Evolutionary conservation across 495 filamentous ascomycete genomes (phyloP), one percentile per base, ranked within the genome.

Genomic region (Daldinia childiae): DNA sequence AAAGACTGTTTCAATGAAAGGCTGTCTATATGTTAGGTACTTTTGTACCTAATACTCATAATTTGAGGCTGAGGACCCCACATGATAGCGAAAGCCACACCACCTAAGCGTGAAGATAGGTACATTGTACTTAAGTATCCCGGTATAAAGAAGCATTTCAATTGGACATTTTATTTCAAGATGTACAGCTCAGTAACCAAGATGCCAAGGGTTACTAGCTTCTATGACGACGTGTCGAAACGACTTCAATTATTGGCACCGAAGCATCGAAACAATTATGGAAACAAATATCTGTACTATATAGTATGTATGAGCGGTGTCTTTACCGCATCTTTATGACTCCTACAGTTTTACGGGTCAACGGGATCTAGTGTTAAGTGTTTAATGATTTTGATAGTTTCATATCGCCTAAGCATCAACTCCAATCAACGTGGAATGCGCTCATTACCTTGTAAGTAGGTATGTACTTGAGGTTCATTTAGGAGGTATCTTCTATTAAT

Each of bases 211-310:
- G 26, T 52, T 52, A 4, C 48, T 21, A 51, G 45, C 39, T 26
- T 63, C 30, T 21, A 52, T 45, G 32, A 66, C 58, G 63, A 63
- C 64, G 58, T 72, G 58, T 15, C 64, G 52, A 64, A 66, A 58
- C 17, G 19, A 48, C 11, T 48, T 48, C 19, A 12, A 24, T 19
- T 48, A 48, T 21, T 48, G 17, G 8, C 43, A 2, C 19, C 17
- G 17, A 48, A 21, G 12, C 43, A 24, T 48, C 17, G 17, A 48
- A 48, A 6, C 8, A 54, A 54, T 36, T 36, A 36, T 45, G 41
- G 19, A 48, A 48, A 6, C 7, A 54, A 54, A 54, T 30, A 30
- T 54, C 26, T 54, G 0, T 24, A 48, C n/a, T n/a, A n/a, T n/a
- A n/a, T n/a, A n/a, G n/a, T n/a, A n/a, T n/a, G 9, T 12, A 54